A percentile compares a stretch with the other conserved stretches of the same genome.
phyloP scores from a whole-genome alignment of 257 asterid species.

The Gentiana dahurica region DNA sequence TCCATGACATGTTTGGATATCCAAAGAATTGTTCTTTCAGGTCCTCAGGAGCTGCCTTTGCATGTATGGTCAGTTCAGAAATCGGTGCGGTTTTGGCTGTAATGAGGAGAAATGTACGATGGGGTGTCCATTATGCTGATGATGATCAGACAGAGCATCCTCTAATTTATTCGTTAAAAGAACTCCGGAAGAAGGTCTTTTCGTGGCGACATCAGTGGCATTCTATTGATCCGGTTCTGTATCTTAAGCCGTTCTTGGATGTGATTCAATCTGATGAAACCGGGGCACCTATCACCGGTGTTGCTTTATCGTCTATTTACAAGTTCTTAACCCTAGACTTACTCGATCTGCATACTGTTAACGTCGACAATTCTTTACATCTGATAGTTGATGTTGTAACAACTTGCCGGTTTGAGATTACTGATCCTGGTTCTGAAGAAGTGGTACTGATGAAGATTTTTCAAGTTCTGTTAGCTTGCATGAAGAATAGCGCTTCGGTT shows the following conservation, averaged over 20 bases:
- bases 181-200: constrained; percentile 65
- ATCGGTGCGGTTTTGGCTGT: constrained; percentile 97
- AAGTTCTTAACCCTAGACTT: constrained; percentile 74
- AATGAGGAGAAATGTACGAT: constrained; percentile 97
- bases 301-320: constrained; percentile 84
- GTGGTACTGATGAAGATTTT: constrained; percentile 94
- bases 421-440: constrained; percentile 98
- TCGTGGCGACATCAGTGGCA: constrained; percentile 74
- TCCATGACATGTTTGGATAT: constrained; percentile 31
- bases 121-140: constrained; percentile 82
- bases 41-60: constrained; percentile 68
- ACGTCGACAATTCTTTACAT: constrained; percentile 68
- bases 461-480: constrained; percentile 95
- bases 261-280: constrained; percentile 95
- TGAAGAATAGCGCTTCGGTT: constrained; percentile 76
- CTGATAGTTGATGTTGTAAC: constrained; percentile 91
- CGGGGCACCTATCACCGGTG: constrained; percentile 96
- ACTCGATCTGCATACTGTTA: constrained; percentile 54
- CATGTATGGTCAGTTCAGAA: constrained; percentile 88
- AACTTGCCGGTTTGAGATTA: constrained; percentile 96
- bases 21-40: constrained; percentile 25
- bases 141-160: constrained; percentile 86
- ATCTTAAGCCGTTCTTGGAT: constrained; percentile 83
- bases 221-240: constrained; percentile 59
- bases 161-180: constrained; percentile 77